Evolutionary conservation across 2,329 filamentous ascomycete genomes (phyloP).

Genomic region (Colletotrichum musicola): DNA sequence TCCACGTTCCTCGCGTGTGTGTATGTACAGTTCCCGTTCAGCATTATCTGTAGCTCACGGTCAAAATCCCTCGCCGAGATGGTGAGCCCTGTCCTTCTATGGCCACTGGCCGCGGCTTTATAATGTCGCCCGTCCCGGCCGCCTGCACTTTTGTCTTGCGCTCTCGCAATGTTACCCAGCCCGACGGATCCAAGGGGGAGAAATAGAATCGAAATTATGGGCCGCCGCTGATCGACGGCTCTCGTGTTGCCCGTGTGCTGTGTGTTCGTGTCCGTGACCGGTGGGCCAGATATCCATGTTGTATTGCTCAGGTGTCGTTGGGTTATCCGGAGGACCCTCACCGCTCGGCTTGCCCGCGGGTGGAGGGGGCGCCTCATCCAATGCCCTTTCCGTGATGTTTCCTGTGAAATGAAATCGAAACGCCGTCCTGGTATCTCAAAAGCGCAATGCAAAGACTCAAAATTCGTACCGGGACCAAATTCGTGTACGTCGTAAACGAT

Average conservation of each 20-base stretch:
- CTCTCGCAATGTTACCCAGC: not conserved
- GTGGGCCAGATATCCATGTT: slow-evolving; percentile 4
- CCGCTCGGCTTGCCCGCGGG: not conserved
- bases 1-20: not conserved
- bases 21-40: slow-evolving; percentile 32
- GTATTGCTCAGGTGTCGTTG: slow-evolving; percentile 17
- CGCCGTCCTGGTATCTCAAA: slow-evolving; percentile 44
- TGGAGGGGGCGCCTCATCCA: slow-evolving; percentile 15
- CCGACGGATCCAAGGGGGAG: not conserved
- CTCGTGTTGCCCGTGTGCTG: slow-evolving; percentile 17
- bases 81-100: not conserved
- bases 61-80: not conserved
- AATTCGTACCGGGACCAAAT: slow-evolving; percentile 32
- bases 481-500: slow-evolving; percentile 41
- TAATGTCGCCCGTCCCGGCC: not conserved
- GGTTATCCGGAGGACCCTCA: not conserved
- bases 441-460: slow-evolving; percentile 38
- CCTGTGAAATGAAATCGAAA: slow-evolving; percentile 36
- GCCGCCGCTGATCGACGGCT: not conserved
- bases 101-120: not conserved
- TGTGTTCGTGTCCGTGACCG: slow-evolving; percentile 27
- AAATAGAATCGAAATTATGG: slow-evolving; percentile 24
- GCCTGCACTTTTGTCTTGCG: not conserved
- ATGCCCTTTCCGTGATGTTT: slow-evolving; percentile 15
- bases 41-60: slow-evolving; percentile 13